Evolutionary conservation across 495 filamentous ascomycete genomes (phyloP).

Genomic region (Neurospora tetrasperma): DNA sequence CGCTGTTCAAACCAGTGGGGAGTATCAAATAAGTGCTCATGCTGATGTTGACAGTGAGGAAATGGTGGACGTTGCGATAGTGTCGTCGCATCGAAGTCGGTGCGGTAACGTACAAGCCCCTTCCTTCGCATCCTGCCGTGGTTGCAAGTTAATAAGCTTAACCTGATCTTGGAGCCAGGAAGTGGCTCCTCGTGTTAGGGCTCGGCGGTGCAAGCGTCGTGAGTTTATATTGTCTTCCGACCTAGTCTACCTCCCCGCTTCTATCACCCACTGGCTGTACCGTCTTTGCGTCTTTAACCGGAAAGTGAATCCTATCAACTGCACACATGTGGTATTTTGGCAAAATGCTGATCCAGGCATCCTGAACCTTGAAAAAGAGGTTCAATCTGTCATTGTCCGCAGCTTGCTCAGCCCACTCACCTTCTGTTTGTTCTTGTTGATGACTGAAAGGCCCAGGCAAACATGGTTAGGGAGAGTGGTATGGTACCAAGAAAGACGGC

Average conservation of each 20-base stretch:
- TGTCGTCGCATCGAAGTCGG: neutral
- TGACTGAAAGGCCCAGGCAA: slow-evolving; percentile 2
- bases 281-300: slow-evolving; percentile 16
- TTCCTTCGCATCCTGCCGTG: slow-evolving; percentile 1
- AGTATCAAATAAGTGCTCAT: neutral
- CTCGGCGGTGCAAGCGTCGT: neutral
- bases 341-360: slow-evolving; percentile 18
- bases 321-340: slow-evolving; percentile 18
- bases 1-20: neutral
- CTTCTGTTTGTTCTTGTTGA: neutral
- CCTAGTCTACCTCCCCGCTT: neutral
- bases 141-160: neutral
- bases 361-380: slow-evolving; percentile 6
- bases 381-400: neutral
- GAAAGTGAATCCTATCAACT: slow-evolving; percentile 15
- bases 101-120: neutral
- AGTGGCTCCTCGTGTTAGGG: neutral
- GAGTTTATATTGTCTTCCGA: neutral
- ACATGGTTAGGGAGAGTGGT: neutral
- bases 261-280: neutral
- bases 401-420: slow-evolving; percentile 2
- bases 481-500: neutral
- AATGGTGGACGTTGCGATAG: neutral
- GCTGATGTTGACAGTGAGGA: neutral
- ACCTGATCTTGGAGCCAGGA: neutral